Evolutionary conservation across 148 eudicot genomes (phyloP).

Genomic region (Diospyros kaki): DNA sequence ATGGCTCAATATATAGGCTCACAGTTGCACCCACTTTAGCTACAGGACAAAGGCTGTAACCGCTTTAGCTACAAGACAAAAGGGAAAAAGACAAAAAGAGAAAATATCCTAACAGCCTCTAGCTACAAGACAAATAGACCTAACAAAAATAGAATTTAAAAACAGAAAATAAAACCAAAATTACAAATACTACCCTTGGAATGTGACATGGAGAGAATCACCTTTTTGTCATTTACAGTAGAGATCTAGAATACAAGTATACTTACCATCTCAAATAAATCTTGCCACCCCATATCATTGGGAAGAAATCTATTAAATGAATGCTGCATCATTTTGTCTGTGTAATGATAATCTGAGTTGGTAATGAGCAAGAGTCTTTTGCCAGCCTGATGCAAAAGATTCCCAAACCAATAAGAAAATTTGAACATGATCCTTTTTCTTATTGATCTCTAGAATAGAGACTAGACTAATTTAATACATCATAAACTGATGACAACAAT

Average conservation of each 20-base stretch:
- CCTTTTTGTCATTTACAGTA: neutral
- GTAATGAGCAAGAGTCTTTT: constrained; percentile 87
- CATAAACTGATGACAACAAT: neutral
- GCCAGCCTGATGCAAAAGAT: constrained; percentile 65
- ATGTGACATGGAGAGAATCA: too few relatives aligned
- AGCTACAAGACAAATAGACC: too few relatives aligned
- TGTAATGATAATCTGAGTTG: constrained; percentile 85
- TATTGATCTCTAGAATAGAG: neutral
- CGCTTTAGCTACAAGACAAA: too few relatives aligned
- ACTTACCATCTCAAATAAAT: constrained; percentile 92
- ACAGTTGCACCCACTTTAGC: too few relatives aligned
- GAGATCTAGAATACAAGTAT: neutral
- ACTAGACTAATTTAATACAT: constrained; percentile 1
- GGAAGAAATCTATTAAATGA: constrained; percentile 95
- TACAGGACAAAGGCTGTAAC: too few relatives aligned
- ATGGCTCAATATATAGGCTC: too few relatives aligned
- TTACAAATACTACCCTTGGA: too few relatives aligned
- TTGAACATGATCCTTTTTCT: neutral
- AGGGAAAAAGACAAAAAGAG: too few relatives aligned
- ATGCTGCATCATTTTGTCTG: constrained; percentile 95
- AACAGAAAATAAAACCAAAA: too few relatives aligned
- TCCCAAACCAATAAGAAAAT: constrained; percentile 9
- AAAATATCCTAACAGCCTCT: too few relatives aligned
- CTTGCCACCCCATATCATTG: constrained; percentile 90
- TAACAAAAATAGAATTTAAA: too few relatives aligned